Evolutionary conservation across 352 stramenopile species (phyloP), one percentile per base, ranked within the genome.

Genomic region (Halophytophthora batemanensis): DNA sequence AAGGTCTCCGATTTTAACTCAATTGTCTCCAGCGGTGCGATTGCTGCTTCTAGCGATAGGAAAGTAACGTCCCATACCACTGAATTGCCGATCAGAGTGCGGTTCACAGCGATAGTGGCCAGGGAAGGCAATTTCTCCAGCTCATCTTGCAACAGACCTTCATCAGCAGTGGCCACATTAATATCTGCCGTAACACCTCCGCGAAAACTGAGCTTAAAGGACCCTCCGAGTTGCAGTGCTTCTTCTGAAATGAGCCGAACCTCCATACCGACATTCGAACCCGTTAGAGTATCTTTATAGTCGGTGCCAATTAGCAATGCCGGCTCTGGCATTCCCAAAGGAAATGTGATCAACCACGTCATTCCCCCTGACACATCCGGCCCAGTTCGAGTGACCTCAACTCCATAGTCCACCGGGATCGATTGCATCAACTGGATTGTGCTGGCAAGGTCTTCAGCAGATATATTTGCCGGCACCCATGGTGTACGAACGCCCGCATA

Each of bases 391-490:
- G 70, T 67, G 15, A 94, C 81, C 3, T 58, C 52, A 0, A 93
- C 63, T 6, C 74, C 71, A 7, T 58, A 38, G 19, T 79, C 74
- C n/a, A 54, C 55, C 21, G 74, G 75, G 58, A 96, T 74, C 11
- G 65, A 71, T 37, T 74, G 61, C 6, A 96, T 70, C 29, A 83
- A 75, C 53, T 87, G 68, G 4, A 97, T 61, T 10, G 84, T 74
- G 17, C 50, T 58, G 29, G 83, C 73, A 34, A 97, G 67, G n/a
- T 95, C 84, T 41, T 89, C 76, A 13, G 82, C 78, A 3, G 87
- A 87, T n/a, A 88, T 66, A 54, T 97, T 89, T 67, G 81, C 81
- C 7, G 69, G 40, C 22, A 98, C 65, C 18, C 54, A 56, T 2
- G 69, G 71, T 1, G 89, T 89, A 10, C 42, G 59, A 13, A 86